phyloP scores from a whole-genome alignment of 805 yeast genomes.

The Metschnikowia aberdeeniae region DNA sequence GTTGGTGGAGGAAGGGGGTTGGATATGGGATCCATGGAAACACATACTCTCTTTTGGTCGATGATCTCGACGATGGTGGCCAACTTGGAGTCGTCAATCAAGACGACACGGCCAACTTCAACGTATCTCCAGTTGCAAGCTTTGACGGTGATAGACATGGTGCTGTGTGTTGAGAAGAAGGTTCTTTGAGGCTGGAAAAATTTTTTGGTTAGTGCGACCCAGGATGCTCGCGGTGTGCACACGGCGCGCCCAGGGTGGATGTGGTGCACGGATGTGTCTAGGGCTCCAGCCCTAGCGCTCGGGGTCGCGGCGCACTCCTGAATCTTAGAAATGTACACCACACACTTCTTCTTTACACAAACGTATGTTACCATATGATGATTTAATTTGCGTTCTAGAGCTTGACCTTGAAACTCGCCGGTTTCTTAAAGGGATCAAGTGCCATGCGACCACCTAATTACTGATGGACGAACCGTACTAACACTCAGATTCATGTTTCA shows the following conservation, averaged over 20 bases:
- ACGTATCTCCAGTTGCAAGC: conserved; percentile 99
- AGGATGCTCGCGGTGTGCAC: conserved; percentile 11
- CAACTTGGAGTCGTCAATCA: conserved; percentile 78
- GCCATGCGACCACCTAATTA: conserved; percentile 39
- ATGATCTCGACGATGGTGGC: conserved; percentile 98
- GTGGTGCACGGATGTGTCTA: conserved; percentile 10
- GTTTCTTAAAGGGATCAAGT: conserved; percentile 34
- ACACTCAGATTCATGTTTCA: conserved; percentile 1
- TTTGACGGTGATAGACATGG: conserved; percentile 62
- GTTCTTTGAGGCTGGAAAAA: conserved; percentile 12
- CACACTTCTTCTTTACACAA: not conserved
- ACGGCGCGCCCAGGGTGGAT: not conserved
- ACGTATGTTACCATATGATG: conserved; percentile 26
- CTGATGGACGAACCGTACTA: conserved; percentile 17
- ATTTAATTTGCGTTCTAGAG: conserved; percentile 50
- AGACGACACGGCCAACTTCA: conserved; percentile 98
- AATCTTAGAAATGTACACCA: no score
- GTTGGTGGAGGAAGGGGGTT: not conserved
- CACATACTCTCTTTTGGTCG: conserved; percentile 96
- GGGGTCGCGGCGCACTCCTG: no score
- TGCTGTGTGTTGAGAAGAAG: conserved; percentile 15
- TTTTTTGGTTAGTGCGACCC: conserved; percentile 16
- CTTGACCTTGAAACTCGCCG: conserved; percentile 40
- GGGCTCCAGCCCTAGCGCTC: conserved; percentile 18
- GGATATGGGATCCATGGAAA: not conserved